A percentile compares a stretch with the other conserved stretches of the same genome.
Evolutionary conservation across 1,139 yeast species (phyloP).

Genomic region (Saccharomyces hybrid): DNA sequence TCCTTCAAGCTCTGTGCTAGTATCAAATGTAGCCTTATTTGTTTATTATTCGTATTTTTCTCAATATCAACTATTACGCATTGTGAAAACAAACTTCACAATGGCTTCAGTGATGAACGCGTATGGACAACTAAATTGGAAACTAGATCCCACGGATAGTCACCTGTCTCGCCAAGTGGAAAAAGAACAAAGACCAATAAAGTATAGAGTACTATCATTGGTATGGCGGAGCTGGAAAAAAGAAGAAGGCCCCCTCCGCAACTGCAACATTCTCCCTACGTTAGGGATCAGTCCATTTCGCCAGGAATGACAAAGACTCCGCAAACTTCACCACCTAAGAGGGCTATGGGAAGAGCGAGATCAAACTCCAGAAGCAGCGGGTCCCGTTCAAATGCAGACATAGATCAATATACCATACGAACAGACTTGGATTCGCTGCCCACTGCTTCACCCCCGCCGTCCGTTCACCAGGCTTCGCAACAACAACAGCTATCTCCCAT

Average conservation of each 20-base stretch:
- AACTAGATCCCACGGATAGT: not conserved
- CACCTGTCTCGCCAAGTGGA: not conserved
- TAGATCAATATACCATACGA: conserved; percentile 3
- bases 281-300: conserved; percentile 1
- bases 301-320: conserved; percentile 2
- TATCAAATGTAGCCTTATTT: not conserved
- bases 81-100: not conserved
- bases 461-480: not conserved
- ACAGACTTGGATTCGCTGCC: not conserved
- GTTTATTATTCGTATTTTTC: not conserved
- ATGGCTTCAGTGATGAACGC: not conserved
- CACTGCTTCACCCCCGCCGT: not conserved
- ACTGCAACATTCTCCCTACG: conserved; percentile 6
- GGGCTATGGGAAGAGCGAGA: conserved; percentile 19
- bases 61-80: not conserved
- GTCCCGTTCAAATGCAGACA: conserved; percentile 14
- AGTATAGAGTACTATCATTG: not conserved
- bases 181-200: not conserved
- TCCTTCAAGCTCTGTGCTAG: not conserved
- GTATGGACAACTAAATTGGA: not conserved
- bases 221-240: conserved; percentile 13
- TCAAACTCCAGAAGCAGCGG: conserved; percentile 31
- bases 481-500: not conserved
- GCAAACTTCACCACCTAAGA: conserved; percentile 3
- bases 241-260: conserved; percentile 10